A percentile compares a stretch with the other conserved stretches of the same genome.
These are phyloP conservation scores for Dioscorea zingiberensis DNA, from an alignment of 106 monocot genomes.

Conservation along the genomic window DNA sequence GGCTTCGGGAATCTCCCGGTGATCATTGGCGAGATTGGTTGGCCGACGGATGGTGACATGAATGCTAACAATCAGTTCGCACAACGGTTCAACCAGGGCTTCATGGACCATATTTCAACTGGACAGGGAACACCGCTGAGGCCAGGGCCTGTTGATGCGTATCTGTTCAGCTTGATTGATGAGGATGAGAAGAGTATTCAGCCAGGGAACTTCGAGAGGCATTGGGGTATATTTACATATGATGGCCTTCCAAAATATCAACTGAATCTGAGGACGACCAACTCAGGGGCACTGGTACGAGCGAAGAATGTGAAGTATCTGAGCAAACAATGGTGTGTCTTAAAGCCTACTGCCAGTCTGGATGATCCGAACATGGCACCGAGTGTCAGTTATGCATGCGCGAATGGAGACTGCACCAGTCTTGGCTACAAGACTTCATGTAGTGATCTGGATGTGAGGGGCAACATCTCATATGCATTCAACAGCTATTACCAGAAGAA, in stretches of 20 bases:
- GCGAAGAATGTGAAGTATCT: constrained; percentile 57
- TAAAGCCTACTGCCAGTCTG: constrained; percentile 54
- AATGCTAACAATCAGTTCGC: constrained; percentile 57
- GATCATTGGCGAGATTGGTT: constrained; percentile 77
- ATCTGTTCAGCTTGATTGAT: constrained; percentile 80
- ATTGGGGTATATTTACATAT: constrained; percentile 76
- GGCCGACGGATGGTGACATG: constrained; percentile 86
- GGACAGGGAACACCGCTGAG: constrained; percentile 71
- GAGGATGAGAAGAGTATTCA: constrained; percentile 83
- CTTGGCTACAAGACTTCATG: constrained; percentile 80
- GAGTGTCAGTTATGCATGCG: constrained; percentile 74
- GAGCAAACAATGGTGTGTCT: constrained; percentile 63
- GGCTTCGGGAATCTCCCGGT: constrained; percentile 70
- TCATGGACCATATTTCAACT: constrained; percentile 44
- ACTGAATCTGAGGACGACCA: constrained; percentile 30
- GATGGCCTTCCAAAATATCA: constrained; percentile 67
- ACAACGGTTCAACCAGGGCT: constrained; percentile 69
- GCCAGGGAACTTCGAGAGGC: constrained; percentile 86
- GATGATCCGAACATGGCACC: constrained; percentile 37
- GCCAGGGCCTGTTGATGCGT: constrained; percentile 58
- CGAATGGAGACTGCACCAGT: constrained; percentile 69
- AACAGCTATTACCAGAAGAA: constrained; percentile 91
- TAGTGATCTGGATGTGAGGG: constrained; percentile 46
- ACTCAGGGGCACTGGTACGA: constrained; percentile 23
- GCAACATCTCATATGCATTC: constrained; percentile 84